Evolutionary conservation across 768 basidiomycete genomes (phyloP), one percentile per base, ranked within the genome.

Genomic region (Gymnopilus junonius): DNA sequence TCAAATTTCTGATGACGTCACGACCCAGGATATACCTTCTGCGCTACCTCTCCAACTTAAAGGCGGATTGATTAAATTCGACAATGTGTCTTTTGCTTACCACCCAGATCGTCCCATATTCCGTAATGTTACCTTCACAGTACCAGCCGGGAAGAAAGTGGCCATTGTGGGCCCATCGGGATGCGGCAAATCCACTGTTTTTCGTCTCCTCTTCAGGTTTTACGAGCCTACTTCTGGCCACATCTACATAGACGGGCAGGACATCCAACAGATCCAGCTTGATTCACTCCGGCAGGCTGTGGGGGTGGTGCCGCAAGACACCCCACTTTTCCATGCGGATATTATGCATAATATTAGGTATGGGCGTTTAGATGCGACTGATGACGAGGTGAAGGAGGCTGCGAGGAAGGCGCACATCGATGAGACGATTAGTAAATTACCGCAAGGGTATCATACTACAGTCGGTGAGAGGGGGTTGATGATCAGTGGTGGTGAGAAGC

Each of bases 401-500:
- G 89, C 95, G 59, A 81, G 79, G 73, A 90, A 91, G 76, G 97
- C 97, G 39, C 94, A 93, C 68, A 92, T 99, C 21, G 90, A 95
- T 68, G 79, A 90, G 14, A 88, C 93, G 2, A 85, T 99, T 59
- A 79, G 84, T 79, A 81, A 85, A 35, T 77, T 99, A 34, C 95
- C 96, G 0, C 93, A 95, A 5, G 89, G 90, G 60, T 99, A 97
- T 74, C 70, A 77, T 40, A 99, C 97, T 2, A 91, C 91, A 70
- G 97, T 99, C 23, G 97, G 97, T 1, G 97, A 99, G 77, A 80
- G 97, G 40, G 97, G 97, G 4, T 74, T 98, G 72, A 99, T 99
- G 97, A 94, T 99, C 51, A 96, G 94, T 37, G 97, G 97, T 0
- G 97, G 97, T 1, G 97, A 99, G 83, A 99, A 99, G 77, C 97